phyloP scores from a whole-genome alignment of 345 rosid genomes.

The Rhodamnia rubescens region DNA sequence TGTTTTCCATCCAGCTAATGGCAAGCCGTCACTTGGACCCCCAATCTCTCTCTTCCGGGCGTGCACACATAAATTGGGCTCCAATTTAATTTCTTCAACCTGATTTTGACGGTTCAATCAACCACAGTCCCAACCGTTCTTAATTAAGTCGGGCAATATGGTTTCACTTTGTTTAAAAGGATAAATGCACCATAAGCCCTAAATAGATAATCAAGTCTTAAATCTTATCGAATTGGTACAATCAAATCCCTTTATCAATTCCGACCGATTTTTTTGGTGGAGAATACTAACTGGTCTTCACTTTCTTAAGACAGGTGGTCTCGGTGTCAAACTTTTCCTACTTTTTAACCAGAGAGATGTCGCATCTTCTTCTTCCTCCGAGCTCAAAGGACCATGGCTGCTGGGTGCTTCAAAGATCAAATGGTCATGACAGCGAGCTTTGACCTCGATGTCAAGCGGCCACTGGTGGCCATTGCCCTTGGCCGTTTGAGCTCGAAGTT shows the following conservation, averaged over 20 bases:
- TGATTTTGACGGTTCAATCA: background rate
- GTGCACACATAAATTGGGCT: background rate
- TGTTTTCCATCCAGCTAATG: conserved; percentile 75
- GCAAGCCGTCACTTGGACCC: conserved; percentile 56
- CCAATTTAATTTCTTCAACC: background rate
- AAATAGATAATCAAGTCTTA: background rate
- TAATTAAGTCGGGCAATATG: too few relatives aligned
- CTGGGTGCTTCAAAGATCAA: background rate
- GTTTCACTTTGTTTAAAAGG: background rate
- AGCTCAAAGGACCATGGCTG: background rate
- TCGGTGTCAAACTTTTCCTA: background rate
- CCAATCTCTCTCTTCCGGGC: background rate
- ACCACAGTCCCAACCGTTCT: background rate
- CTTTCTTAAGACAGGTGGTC: background rate
- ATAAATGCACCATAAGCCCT: background rate
- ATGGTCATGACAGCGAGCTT: background rate
- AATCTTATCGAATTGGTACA: background rate
- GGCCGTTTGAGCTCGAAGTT: background rate
- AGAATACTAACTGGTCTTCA: background rate
- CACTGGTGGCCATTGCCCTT: background rate
- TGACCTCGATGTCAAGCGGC: background rate
- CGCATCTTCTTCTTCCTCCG: background rate
- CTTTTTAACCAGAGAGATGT: background rate
- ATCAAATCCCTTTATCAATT: background rate
- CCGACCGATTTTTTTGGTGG: too few relatives aligned